These are phyloP conservation scores for Diophrys sp. DNA, from an alignment of 73 alveolate genomes.

Conservation along the genomic window DNA sequence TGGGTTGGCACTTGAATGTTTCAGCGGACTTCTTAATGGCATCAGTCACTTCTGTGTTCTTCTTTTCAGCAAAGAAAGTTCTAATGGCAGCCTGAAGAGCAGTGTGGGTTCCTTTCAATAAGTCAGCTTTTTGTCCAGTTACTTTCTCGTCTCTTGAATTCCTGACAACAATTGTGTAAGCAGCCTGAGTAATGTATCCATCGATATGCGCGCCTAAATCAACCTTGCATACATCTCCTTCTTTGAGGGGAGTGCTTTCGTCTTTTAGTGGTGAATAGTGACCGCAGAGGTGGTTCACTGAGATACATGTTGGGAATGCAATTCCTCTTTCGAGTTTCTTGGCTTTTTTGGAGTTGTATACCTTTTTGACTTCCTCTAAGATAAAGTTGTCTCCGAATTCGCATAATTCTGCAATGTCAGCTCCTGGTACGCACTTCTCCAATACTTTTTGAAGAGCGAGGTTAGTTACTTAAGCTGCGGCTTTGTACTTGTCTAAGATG, in stretches of 20 bases:
- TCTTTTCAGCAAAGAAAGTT: constrained; percentile 65
- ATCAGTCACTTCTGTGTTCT: constrained; percentile 83
- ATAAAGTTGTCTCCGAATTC: constrained; percentile 72
- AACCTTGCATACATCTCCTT: constrained; percentile 89
- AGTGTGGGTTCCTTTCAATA: constrained; percentile 89
- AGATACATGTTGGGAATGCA: constrained; percentile 97
- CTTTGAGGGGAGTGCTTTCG: constrained; percentile 62
- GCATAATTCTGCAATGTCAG: constrained; percentile 78
- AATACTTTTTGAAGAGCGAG: constrained; percentile 64
- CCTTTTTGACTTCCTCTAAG: constrained; percentile 58
- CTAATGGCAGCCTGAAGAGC: constrained; percentile 93
- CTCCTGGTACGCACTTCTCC: constrained; percentile 65
- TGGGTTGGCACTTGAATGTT: constrained; percentile 70
- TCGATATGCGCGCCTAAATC: constrained; percentile 90
- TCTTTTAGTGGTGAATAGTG: constrained; percentile 91
- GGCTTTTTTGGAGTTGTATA: constrained; percentile 67
- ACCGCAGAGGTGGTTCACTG: constrained; percentile 94
- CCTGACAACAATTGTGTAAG: constrained; percentile 81
- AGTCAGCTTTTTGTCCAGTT: constrained; percentile 93
- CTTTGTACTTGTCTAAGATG: constrained; percentile 80
- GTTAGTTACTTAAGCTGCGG: constrained; percentile 82
- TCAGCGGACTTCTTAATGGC: constrained; percentile 78
- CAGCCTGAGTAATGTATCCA: constrained; percentile 89
- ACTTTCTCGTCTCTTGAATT: constrained; percentile 63
- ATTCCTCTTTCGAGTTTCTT: constrained; percentile 93